Base-by-base conservation (phyloP, 345 rosid genomes). In the Salix udensis region DNA sequence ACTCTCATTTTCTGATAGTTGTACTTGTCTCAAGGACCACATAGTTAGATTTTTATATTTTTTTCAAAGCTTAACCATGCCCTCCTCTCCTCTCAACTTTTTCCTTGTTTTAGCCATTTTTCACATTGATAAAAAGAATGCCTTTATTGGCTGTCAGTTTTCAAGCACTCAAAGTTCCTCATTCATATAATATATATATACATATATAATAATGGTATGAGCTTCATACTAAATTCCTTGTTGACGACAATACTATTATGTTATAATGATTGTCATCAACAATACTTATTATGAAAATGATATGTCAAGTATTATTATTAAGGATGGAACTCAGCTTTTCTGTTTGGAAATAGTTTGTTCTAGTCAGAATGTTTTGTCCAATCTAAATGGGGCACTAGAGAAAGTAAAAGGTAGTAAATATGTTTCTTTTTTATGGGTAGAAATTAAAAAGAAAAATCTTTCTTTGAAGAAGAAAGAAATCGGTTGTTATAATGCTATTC, bases 11-110 rank as follows among this genome's bases (percentile, higher is more conserved):
- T 72, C 61, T 76, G 60, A 72, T 52, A 28, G 66, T 71, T 76
- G 78, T 52, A 28, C 61, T 71, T 76, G 78, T 78, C 74, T 11
- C 42, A 39, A 52, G 86, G 84, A 80, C 86, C 84, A 82, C 86
- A 73, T 9, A n/a, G 48, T 67, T 52, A 44, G 36, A 30, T 52
- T 53, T 71, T 24, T 8, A 48, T 50, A 44, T 31, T 68, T 76
- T 68, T 58, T 66, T 21, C 23, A 21, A 68, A 37, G n/a, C 6
- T 46, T 26, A n/a, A 36, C 65, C 52, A 46, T 16, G 42, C 68
- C n/a, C n/a, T n/a, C n/a, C 44, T 15, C 52, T 12, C 11, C 18
- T 14, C 65, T 12, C 24, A 1, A 39, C 13, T 28, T 28, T 62
- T 68, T 53, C 58, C 52, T 82, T 65, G 73, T 76, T 79, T 78